Evolutionary conservation across 768 basidiomycete species (phyloP), one percentile per base, ranked within the genome.

Genomic region (Chalciporus piperatus): DNA sequence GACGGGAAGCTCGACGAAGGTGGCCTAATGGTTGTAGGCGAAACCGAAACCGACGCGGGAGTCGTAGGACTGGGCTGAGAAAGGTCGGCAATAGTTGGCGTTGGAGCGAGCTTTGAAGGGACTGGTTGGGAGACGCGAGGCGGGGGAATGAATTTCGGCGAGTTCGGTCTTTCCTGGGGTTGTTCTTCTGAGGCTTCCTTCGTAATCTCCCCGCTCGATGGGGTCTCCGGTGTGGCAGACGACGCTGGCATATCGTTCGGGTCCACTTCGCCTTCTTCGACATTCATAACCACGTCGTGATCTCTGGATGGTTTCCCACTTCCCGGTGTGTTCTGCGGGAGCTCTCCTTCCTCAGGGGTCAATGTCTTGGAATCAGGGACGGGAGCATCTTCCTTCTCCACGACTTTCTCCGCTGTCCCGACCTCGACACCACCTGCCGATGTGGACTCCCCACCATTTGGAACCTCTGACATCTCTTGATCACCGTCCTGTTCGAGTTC

Each of bases 191-290:
- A 32, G 6, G n/a, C 1, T 4, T 40, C 45, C 16, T 55, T 55
- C 4, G 4, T 14, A 5, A 66, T 56, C 41, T 66, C 61, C 13
- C 59, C 61, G n/a, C 51, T 51, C 23, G 58, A 55, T 5, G 45
- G 58, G 6, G 52, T 53, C n/a, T 17, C 49, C 2, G 19, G 38
- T 9, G 0, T 6, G 27, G 1, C 5, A 23, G 33, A n/a, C 6
- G 1, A n/a, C 6, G 25, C 23, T 3, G 16, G 16, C 4, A 28
- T 22, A 2, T 54, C 51, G 6, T 54, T 48, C 2, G 58, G 50
- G 32, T 44, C 54, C 6, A 61, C 9, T 28, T 66, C 61, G 13
- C 57, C 54, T 43, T 56, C 55, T 27, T 63, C 59, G 17, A 51
- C 23, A 16, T 2, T 6, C 50, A 54, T 55, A 9, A 2, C 17